A percentile compares a stretch with the other conserved stretches of the same genome.
These are phyloP conservation scores for Saksenaea vasiformis DNA, from an alignment of 371 early-diverging fungal genomes.

Conservation along the genomic window DNA sequence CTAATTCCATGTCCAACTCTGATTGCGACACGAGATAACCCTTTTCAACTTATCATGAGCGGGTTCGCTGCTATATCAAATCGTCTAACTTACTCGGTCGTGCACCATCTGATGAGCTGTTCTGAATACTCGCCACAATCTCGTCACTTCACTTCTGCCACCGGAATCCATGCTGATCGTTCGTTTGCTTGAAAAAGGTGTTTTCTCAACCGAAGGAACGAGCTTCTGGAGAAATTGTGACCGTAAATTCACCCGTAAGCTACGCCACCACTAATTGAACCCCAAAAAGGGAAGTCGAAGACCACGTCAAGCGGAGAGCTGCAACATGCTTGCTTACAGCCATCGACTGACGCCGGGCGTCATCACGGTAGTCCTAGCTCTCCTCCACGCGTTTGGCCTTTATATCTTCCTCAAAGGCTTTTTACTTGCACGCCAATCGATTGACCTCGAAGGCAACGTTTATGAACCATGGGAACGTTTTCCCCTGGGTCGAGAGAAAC, in stretches of 20 bases:
- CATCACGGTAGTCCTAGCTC: conserved; percentile 15
- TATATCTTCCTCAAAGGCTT: conserved; percentile 85
- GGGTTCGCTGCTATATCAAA: neutral
- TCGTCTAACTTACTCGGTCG: conserved; percentile 65
- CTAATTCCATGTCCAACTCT: conserved; percentile 85
- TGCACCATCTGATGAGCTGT: conserved; percentile 90
- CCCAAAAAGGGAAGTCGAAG: neutral
- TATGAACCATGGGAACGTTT: conserved; percentile 40
- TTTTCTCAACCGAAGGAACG: neutral
- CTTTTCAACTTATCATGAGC: conserved; percentile 38
- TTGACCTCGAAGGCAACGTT: conserved; percentile 52
- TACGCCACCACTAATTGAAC: conserved; percentile 6
- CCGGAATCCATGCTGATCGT: conserved; percentile 50
- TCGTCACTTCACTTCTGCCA: conserved; percentile 64
- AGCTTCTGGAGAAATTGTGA: neutral
- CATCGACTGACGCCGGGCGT: conserved; percentile 11
- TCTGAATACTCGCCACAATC: conserved; percentile 84
- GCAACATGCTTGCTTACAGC: neutral
- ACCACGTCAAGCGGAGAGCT: neutral
- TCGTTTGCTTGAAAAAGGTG: conserved; percentile 5
- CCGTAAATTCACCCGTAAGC: neutral
- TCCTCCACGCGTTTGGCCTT: conserved; percentile 44
- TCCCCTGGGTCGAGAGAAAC: conserved; percentile 17
- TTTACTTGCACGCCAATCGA: conserved; percentile 75
- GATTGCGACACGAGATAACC: conserved; percentile 82